Conservation (phyloP, 805 yeast genomes). For the Kazachstania taianensis region DNA sequence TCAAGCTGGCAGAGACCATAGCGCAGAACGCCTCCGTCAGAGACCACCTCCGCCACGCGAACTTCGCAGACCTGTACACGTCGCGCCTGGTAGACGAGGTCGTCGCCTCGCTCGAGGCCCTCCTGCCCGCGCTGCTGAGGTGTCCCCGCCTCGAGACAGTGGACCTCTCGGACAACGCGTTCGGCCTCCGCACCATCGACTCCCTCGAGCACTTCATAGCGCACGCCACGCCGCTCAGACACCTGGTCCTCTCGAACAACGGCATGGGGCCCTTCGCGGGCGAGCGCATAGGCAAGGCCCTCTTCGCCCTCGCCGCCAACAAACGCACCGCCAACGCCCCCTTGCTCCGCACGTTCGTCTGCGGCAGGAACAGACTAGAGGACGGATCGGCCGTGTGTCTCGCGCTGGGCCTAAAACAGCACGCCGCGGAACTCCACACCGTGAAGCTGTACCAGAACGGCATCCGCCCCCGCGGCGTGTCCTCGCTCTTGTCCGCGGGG, state of each 20-base stretch:
- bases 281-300: constrained; percentile 80
- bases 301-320: constrained; percentile 57
- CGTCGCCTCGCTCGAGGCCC: constrained; percentile 64
- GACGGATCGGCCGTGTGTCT: constrained; percentile 85
- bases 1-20: constrained; percentile 51
- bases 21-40: constrained; percentile 27
- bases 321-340: constrained; percentile 41
- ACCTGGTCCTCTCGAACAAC: constrained; percentile 81
- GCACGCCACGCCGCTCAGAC: constrained; percentile 69
- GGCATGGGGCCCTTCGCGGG: constrained; percentile 99
- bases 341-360: constrained; percentile 72
- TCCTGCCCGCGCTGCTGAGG: constrained; percentile 63
- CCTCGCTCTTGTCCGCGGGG: constrained; percentile 63
- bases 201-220: constrained; percentile 73
- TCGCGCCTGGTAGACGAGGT: constrained; percentile 93
- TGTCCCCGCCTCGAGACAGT: constrained; percentile 62
- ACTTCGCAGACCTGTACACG: constrained; percentile 88
- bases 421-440: constrained; percentile 52
- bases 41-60: constrained; percentile 50
- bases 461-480: constrained; percentile 87
- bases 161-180: constrained; percentile 89
- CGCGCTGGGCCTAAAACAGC: constrained; percentile 76
- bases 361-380: constrained; percentile 96
- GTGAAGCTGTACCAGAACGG: constrained; percentile 91
- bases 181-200: constrained; percentile 90